These are phyloP conservation scores for Juncus effusus DNA, from an alignment of 176 grass and related monocot species.

Conservation along the genomic window DNA sequence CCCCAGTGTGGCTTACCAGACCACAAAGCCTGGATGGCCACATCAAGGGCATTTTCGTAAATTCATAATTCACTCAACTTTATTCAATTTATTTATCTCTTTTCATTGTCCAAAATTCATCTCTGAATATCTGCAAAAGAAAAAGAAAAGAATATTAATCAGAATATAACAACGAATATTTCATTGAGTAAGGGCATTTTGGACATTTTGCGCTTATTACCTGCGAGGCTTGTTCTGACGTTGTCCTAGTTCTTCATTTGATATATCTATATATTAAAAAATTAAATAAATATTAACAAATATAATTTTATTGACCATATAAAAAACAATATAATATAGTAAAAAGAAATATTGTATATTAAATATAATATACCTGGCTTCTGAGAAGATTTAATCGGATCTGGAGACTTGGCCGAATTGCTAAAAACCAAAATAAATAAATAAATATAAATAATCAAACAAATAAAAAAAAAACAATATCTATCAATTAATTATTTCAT, in stretches of 20 bases:
- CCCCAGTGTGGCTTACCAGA: constrained; percentile 14
- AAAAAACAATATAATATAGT: neutral
- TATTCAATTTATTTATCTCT: constrained; percentile 41
- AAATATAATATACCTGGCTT: constrained; percentile 20
- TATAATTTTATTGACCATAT: neutral
- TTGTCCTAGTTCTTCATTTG: constrained; percentile 65
- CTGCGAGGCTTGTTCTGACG: constrained; percentile 98
- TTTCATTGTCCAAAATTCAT: constrained; percentile 97
- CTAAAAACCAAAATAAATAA: constrained; percentile 20
- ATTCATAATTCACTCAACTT: constrained; percentile 34
- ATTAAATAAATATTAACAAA: constrained; percentile 24
- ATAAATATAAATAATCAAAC: neutral
- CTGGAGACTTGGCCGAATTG: constrained; percentile 21
- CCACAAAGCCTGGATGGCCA: constrained; percentile 7
- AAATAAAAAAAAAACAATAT: constrained; percentile 1
- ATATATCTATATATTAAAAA: constrained; percentile 51
- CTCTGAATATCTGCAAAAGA: constrained; percentile 74
- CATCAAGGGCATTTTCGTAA: constrained; percentile 29
- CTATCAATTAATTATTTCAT: constrained; percentile 2
- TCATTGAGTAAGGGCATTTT: constrained; percentile 14
- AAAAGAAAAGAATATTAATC: constrained; percentile 24
- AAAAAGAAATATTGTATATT: neutral
- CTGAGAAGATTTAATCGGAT: constrained; percentile 28
- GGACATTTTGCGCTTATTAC: constrained; percentile 38
- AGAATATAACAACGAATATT: neutral